Evolutionary conservation across 495 filamentous ascomycete species (phyloP).

Genomic region (Chlorociboria aeruginascens): DNA sequence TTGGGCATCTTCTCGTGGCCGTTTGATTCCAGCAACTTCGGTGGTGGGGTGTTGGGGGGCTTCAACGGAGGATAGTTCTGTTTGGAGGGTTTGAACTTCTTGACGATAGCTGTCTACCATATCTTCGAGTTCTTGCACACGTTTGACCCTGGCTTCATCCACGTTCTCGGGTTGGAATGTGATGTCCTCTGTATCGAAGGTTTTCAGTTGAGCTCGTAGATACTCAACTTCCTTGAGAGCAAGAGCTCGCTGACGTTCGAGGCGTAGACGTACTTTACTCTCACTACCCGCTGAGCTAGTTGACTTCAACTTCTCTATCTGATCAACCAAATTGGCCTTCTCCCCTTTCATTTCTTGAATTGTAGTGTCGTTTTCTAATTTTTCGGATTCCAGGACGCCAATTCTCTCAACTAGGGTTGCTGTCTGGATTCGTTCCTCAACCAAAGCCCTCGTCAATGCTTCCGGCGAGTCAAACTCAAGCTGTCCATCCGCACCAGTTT

Average conservation of each 20-base stretch:
- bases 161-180: conserved; percentile 70
- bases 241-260: conserved; percentile 72
- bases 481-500: conserved; percentile 37
- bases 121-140: conserved; percentile 71
- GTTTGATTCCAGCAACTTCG: conserved; percentile 37
- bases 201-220: conserved; percentile 82
- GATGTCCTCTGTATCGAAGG: conserved; percentile 78
- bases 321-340: conserved; percentile 41
- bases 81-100: conserved; percentile 65
- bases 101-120: conserved; percentile 77
- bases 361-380: conserved; percentile 65
- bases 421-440: conserved; percentile 71
- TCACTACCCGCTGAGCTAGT: conserved; percentile 34
- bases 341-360: conserved; percentile 64
- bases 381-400: conserved; percentile 67
- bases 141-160: conserved; percentile 61
- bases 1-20: conserved; percentile 38
- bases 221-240: conserved; percentile 89
- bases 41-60: conserved; percentile 15
- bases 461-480: conserved; percentile 80
- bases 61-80: conserved; percentile 57
- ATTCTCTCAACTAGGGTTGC: conserved; percentile 64
- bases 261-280: conserved; percentile 50
- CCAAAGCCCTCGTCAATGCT: conserved; percentile 69
- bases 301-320: conserved; percentile 59